Base-by-base conservation (phyloP, 129 eudicot species). In the Flaveria linearis region DNA sequence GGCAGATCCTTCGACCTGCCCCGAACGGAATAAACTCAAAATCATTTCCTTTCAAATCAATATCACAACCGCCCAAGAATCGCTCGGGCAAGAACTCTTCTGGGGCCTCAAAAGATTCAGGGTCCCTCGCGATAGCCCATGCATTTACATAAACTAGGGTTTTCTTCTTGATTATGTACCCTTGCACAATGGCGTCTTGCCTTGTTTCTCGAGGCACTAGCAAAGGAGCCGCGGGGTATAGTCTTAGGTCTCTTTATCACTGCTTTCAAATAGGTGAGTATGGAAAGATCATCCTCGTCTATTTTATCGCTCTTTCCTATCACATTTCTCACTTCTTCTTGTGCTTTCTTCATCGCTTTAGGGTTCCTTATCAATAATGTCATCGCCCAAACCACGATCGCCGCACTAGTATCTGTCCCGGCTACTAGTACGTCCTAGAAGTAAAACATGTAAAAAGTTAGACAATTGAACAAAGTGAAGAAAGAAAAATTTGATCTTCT, bases 301-400 rank as follows among this genome's bases (percentile, higher is more conserved):
- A 78, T 25, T 73, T 47, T 46, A 18, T 17, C 51, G 9, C 74
- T 78, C 20, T 68, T 78, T 6, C 83, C 77, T 10, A 73, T 67
- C 36, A 61, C 62, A 43, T 43, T 39, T 39, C 86, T 83, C 47
- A 78, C 77, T 78, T 85, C 78, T 64, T 86, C 75, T 80, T 86
- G 89, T 41, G 56, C 75, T 76, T 75, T 86, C 26, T 68, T 82
- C 87, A 86, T 86, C 3, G 36, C 51, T 22, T 55, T 58, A 0
- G 85, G 87, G 66, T 82, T 83, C 63, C 73, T 86, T n/a, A 82
- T 76, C 15, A 86, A 28, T 9, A 42, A 79, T 14, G 85, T 82
- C 89, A 86, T 82, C 6, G 82, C 77, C 87, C 89, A 86, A 61
- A 79, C 69, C 43, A 72, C 51, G 3, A 73, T 71, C 1, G 83